A percentile compares a stretch with the other conserved stretches of the same genome.
Evolutionary conservation across 2,329 filamentous ascomycete genomes (phyloP).

Genomic region (Colletotrichum caudatum): DNA sequence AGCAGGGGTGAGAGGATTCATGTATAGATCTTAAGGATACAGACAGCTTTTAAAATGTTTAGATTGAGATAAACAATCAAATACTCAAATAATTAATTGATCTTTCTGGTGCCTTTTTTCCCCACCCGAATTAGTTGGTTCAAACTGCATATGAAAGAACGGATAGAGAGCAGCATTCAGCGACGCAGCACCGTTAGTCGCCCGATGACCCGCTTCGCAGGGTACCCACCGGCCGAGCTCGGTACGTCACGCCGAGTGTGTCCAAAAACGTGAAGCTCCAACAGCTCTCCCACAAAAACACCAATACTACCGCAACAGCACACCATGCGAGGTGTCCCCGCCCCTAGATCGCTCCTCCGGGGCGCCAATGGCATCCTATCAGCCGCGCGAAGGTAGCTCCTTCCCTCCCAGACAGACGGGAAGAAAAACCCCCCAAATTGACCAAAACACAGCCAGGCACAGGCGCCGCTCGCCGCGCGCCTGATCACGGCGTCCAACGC

Average conservation of each 20-base stretch:
- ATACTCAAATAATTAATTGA: background rate
- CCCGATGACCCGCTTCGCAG: background rate
- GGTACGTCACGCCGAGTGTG: slow-evolving; percentile 1
- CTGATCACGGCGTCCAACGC: slow-evolving; percentile 20
- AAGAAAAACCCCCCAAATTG: background rate
- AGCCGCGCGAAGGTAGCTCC: slow-evolving; percentile 24
- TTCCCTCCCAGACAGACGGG: background rate
- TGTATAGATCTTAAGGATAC: background rate
- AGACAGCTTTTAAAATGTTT: background rate
- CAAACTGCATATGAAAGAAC: background rate
- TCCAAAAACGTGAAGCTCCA: slow-evolving; percentile 15
- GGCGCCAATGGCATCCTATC: slow-evolving; percentile 35
- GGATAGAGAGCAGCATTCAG: background rate
- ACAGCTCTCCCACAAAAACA: background rate
- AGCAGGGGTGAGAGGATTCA: no score
- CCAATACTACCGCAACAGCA: background rate
- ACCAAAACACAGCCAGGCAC: slow-evolving; percentile 29
- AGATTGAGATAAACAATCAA: background rate
- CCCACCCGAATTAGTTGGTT: background rate
- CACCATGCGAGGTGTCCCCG: slow-evolving; percentile 22
- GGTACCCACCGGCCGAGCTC: background rate
- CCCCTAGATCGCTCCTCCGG: slow-evolving; percentile 19
- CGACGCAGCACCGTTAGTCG: background rate
- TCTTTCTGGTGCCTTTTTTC: background rate
- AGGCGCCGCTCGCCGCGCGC: slow-evolving; percentile 22